Conservation (phyloP, 2,329 filamentous ascomycete species). For the Knufia petricola region DNA sequence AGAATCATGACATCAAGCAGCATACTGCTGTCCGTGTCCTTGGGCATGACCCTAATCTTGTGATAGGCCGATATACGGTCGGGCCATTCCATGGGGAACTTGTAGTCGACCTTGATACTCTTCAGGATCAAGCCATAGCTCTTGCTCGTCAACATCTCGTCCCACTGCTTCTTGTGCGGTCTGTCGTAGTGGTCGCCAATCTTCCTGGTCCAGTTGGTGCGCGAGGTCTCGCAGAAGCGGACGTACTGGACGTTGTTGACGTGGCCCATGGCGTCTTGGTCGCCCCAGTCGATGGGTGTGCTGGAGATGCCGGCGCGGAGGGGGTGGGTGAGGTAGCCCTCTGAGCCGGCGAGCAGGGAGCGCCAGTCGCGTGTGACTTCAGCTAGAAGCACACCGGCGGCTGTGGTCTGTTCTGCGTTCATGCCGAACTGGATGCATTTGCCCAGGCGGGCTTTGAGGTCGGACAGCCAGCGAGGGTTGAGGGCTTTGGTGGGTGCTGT, state of each 20-base stretch:
- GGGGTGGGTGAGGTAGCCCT: conserved; percentile 61
- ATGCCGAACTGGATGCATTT: conserved; percentile 69
- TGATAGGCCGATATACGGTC: conserved; percentile 78
- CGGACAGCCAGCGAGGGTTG: conserved; percentile 58
- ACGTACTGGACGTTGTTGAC: conserved; percentile 83
- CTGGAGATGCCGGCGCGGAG: conserved; percentile 53
- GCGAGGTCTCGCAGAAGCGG: conserved; percentile 70
- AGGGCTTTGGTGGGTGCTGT: conserved; percentile 15
- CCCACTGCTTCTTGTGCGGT: conserved; percentile 54
- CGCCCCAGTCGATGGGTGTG: conserved; percentile 69
- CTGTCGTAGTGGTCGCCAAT: conserved; percentile 56
- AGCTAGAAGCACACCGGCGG: conserved; percentile 51
- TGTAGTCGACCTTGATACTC: conserved; percentile 74
- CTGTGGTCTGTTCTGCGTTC: conserved; percentile 44
- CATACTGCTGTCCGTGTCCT: conserved; percentile 43
- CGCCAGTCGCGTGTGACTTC: conserved; percentile 59
- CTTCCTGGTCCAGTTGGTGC: conserved; percentile 68
- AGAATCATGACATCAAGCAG: conserved; percentile 56
- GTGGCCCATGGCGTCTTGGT: conserved; percentile 54
- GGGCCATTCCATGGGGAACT: conserved; percentile 79
- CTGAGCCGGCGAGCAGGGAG: conserved; percentile 59
- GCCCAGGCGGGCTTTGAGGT: conserved; percentile 57
- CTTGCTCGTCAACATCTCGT: conserved; percentile 55
- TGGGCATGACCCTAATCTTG: conserved; percentile 53
- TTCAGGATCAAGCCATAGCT: conserved; percentile 66